These are phyloP conservation scores for Talaromyces borbonicus DNA, from an alignment of 495 filamentous ascomycete species.

Conservation along the genomic window DNA sequence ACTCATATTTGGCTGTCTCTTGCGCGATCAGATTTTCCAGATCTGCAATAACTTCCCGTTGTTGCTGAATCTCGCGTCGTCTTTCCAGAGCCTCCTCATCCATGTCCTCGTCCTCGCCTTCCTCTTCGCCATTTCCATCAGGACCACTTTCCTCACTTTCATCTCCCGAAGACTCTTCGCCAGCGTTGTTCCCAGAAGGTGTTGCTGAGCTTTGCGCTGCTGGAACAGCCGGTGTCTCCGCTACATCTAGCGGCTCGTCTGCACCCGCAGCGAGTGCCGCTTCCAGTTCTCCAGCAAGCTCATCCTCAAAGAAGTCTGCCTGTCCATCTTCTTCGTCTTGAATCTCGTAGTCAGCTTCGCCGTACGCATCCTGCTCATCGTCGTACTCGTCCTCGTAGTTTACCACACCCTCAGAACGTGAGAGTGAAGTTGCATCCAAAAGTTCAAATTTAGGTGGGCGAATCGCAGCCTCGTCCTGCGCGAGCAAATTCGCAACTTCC, in stretches of 20 bases:
- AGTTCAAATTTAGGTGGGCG: conserved; percentile 49
- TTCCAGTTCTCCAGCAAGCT: conserved; percentile 44
- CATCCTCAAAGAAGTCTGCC: conserved; percentile 46
- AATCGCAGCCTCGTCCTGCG: conserved; percentile 51
- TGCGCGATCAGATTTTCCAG: conserved; percentile 36
- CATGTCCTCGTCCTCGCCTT: conserved; percentile 44
- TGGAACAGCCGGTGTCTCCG: conserved; percentile 22
- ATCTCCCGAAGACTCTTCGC: conserved; percentile 32
- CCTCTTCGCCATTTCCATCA: conserved; percentile 43
- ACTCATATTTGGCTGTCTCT: conserved; percentile 34
- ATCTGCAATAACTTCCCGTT: conserved; percentile 40
- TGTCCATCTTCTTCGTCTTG: conserved; percentile 28
- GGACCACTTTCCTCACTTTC: conserved; percentile 48
- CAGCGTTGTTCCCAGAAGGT: conserved; percentile 14
- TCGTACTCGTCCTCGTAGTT: conserved; percentile 38
- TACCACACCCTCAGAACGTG: conserved; percentile 37
- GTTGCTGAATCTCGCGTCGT: conserved; percentile 38
- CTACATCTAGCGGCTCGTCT: conserved; percentile 31
- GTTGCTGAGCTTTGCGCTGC: conserved; percentile 2
- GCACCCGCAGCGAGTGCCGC: conserved; percentile 41
- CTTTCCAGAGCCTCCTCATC: conserved; percentile 44
- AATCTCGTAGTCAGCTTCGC: conserved; percentile 46
- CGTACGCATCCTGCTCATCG: conserved; percentile 41
- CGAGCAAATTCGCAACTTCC: conserved; percentile 66
- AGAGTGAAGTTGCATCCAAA: conserved; percentile 49